Percentiles rank a stretch among this genome's conserved stretches.
Evolutionary conservation across 1,139 yeast genomes (phyloP).

Genomic region (Pichia terricola): DNA sequence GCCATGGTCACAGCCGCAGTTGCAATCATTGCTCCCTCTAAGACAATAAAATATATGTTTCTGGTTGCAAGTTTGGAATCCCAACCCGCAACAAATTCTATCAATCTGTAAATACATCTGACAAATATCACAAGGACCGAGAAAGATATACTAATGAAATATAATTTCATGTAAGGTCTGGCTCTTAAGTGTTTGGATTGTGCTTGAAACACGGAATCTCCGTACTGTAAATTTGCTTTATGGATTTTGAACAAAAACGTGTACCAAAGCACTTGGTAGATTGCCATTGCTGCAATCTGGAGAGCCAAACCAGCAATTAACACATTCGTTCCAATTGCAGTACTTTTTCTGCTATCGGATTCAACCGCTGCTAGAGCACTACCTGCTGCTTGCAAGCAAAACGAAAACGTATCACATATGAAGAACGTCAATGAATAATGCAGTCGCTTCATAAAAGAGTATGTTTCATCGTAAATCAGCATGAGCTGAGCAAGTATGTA

Average conservation of each 20-base stretch:
- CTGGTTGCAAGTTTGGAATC: conserved; percentile 48
- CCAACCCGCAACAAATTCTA: conserved; percentile 75
- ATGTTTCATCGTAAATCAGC: conserved; percentile 52
- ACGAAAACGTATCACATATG: conserved; percentile 27
- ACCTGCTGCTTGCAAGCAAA: conserved; percentile 69
- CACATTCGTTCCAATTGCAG: conserved; percentile 20
- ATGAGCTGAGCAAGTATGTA: conserved; percentile 59
- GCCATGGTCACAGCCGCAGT: conserved; percentile 31
- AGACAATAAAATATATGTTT: neutral
- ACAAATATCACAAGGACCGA: conserved; percentile 51
- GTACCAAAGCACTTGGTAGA: conserved; percentile 47
- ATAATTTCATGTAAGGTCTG: conserved; percentile 33
- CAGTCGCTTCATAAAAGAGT: conserved; percentile 35
- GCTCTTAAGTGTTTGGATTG: conserved; percentile 14
- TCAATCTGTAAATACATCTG: conserved; percentile 71
- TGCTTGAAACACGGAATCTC: conserved; percentile 23
- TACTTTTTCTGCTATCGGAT: neutral
- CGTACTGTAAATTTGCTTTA: conserved; percentile 20
- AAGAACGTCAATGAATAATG: conserved; percentile 8
- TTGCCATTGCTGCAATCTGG: conserved; percentile 66
- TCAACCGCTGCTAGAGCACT: conserved; percentile 37
- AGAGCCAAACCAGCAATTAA: conserved; percentile 75
- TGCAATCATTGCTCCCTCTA: conserved; percentile 1
- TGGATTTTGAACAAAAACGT: conserved; percentile 40
- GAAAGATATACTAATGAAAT: conserved; percentile 35